These are phyloP conservation scores for Triticum turgidum DNA, from an alignment of 176 grass and related monocot genomes.

Conservation along the genomic window DNA sequence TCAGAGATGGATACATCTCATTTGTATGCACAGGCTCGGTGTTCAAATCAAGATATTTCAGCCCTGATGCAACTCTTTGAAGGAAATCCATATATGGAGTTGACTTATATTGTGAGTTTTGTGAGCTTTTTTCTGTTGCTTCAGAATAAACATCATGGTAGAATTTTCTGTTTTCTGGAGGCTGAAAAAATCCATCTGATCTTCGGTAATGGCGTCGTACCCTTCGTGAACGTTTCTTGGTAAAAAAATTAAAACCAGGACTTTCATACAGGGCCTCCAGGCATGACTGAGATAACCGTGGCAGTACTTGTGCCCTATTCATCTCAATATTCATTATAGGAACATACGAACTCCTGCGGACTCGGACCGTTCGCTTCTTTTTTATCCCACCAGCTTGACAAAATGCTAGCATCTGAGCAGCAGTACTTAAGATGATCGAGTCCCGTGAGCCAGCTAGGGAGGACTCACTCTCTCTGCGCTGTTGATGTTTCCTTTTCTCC, in stretches of 20 bases:
- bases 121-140: slow-evolving; percentile 22
- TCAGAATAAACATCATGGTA: slow-evolving; percentile 25
- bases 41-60: slow-evolving; percentile 48
- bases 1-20: slow-evolving; percentile 39
- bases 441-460: slow-evolving; percentile 7
- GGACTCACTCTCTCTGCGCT: slow-evolving; percentile 4
- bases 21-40: slow-evolving; percentile 23
- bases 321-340: slow-evolving; percentile 22
- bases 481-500: slow-evolving; percentile 10
- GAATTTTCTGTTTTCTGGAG: slow-evolving; percentile 2
- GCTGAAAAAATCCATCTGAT: slow-evolving; percentile 12
- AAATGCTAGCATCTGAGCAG: slow-evolving; percentile 41
- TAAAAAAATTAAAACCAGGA: slow-evolving; percentile 43
- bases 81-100: slow-evolving; percentile 42
- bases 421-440: slow-evolving; percentile 31
- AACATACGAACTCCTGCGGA: slow-evolving; percentile 36
- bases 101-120: slow-evolving; percentile 35
- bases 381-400: slow-evolving; percentile 37
- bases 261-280: slow-evolving; percentile 42
- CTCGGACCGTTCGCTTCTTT: slow-evolving; percentile 51
- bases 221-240: slow-evolving; percentile 54
- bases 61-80: slow-evolving; percentile 40
- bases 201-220: slow-evolving; percentile 3
- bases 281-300: slow-evolving; percentile 30
- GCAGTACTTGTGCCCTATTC: slow-evolving; percentile 23